Conservation (phyloP, 257 asterid species). For the Jasminum sambac region DNA sequence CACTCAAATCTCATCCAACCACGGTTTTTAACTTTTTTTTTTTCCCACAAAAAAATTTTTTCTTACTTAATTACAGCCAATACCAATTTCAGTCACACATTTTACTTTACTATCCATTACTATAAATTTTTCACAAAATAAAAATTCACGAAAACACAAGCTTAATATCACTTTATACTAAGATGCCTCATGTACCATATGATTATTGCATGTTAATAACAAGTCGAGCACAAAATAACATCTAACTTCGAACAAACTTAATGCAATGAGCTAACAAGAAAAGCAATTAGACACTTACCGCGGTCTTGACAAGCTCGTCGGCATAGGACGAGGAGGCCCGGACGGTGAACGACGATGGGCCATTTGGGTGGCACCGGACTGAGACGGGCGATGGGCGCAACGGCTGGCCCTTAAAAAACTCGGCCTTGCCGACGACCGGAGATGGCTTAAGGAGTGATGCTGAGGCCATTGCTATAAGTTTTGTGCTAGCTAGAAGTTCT, state of each 20-base stretch:
- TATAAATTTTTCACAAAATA: too few relatives aligned
- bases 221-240: neutral
- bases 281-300: constrained; percentile 42
- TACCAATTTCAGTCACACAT: too few relatives aligned
- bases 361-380: constrained; percentile 45
- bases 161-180: too few relatives aligned
- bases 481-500: neutral
- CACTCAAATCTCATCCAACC: too few relatives aligned
- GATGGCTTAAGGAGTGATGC: constrained; percentile 87
- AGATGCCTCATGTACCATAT: neutral
- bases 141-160: too few relatives aligned
- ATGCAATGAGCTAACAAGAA: neutral
- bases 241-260: too few relatives aligned
- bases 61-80: too few relatives aligned
- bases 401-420: constrained; percentile 67
- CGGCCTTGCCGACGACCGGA: constrained; percentile 70
- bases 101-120: too few relatives aligned
- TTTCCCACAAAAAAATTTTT: too few relatives aligned
- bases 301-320: constrained; percentile 88
- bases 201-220: neutral
- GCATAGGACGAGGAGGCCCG: constrained; percentile 83
- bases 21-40: too few relatives aligned
- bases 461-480: constrained; percentile 63
- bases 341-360: constrained; percentile 46
- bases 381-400: constrained; percentile 68